A percentile compares a stretch with the other conserved stretches of the same genome.
Conservation (phyloP, 352 stramenopile species). For the Phytophthora macrochlamydospora region DNA sequence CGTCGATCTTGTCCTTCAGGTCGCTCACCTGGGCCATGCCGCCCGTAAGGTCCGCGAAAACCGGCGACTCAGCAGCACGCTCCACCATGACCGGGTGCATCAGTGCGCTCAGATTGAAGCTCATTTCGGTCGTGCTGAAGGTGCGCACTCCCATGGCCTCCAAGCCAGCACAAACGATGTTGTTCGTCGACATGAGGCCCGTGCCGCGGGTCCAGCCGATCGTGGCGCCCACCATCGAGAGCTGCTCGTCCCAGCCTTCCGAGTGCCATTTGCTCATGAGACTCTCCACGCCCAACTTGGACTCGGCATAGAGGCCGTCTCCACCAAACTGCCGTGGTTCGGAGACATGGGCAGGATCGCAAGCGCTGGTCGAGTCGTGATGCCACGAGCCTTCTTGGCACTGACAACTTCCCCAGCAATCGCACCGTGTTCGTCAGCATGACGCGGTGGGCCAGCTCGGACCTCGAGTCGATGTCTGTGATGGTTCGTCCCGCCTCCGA, state of each 20-base stretch:
- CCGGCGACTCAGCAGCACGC: conserved; percentile 64
- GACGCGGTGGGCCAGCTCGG: conserved; percentile 84
- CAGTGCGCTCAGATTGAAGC: conserved; percentile 87
- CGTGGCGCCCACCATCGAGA: conserved; percentile 83
- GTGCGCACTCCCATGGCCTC: conserved; percentile 84
- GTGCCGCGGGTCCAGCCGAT: conserved; percentile 90
- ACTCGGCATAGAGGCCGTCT: conserved; percentile 89
- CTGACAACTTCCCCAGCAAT: conserved; percentile 80
- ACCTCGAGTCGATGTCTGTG: conserved; percentile 75
- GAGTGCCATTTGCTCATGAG: conserved; percentile 88
- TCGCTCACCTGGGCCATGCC: conserved; percentile 80
- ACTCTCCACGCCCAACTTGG: conserved; percentile 87
- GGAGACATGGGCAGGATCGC: conserved; percentile 83
- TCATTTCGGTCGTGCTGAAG: conserved; percentile 90
- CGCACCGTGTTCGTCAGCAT: conserved; percentile 90
- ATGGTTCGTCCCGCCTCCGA: conserved; percentile 84
- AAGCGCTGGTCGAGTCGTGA: conserved; percentile 76
- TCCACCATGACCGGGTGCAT: conserved; percentile 84
- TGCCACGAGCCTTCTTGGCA: conserved; percentile 73
- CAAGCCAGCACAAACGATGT: conserved; percentile 82
- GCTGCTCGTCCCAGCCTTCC: conserved; percentile 86
- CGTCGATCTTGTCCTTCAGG: conserved; percentile 69
- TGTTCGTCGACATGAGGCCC: conserved; percentile 88
- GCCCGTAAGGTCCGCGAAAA: conserved; percentile 84
- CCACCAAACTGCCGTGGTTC: conserved; percentile 89